These are phyloP conservation scores for Phytopythium ostracodes DNA, from an alignment of 352 stramenopile species.

Conservation along the genomic window DNA sequence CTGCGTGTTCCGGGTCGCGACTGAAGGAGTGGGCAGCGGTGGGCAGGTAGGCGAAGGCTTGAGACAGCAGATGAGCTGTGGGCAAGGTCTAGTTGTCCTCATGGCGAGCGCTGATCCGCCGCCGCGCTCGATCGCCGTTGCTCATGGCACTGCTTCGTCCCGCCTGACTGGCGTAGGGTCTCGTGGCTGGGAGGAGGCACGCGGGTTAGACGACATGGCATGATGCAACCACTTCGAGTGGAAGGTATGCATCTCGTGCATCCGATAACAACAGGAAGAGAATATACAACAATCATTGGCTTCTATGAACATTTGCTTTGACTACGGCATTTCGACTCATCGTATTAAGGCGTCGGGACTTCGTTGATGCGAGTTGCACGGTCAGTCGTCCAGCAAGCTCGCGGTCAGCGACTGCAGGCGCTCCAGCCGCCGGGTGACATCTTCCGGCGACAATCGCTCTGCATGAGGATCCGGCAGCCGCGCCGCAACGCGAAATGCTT, in stretches of 20 bases:
- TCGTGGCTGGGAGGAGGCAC: not conserved
- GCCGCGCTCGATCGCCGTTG: not conserved
- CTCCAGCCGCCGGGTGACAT: constrained; percentile 34
- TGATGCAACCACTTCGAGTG: not conserved
- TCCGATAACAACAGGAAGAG: not conserved
- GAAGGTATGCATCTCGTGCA: not conserved
- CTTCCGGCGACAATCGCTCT: constrained; percentile 16
- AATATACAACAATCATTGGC: not conserved
- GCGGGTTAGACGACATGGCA: not conserved
- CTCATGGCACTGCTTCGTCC: not conserved
- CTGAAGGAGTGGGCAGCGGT: not conserved
- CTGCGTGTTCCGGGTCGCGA: not conserved
- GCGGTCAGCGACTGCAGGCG: constrained; percentile 57
- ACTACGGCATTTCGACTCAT: not conserved
- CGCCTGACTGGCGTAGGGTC: not conserved
- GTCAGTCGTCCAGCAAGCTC: constrained; percentile 47
- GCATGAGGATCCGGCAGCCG: constrained; percentile 3
- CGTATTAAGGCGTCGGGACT: not conserved
- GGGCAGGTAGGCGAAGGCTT: not conserved
- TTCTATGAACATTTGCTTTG: not conserved
- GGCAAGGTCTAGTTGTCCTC: not conserved
- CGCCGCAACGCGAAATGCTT: not conserved
- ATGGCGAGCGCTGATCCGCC: not conserved
- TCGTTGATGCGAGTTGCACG: not conserved
- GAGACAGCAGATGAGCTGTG: not conserved